Conservation (phyloP, 495 filamentous ascomycete species). For the Xeromyces bisporus region DNA sequence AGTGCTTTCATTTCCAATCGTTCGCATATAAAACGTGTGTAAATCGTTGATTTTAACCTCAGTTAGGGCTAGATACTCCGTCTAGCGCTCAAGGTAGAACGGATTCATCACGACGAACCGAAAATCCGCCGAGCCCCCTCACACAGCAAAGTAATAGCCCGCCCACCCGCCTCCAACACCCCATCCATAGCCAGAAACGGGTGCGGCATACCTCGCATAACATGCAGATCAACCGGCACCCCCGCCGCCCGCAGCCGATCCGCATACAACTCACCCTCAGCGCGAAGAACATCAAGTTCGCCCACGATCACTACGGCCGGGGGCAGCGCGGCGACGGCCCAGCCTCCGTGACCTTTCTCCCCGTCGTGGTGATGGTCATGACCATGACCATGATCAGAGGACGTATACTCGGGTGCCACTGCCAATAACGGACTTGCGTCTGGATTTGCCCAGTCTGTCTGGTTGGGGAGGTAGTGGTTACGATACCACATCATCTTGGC, state of each 20-base stretch:
- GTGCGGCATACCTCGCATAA: slow-evolving; percentile 45
- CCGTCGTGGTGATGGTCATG: slow-evolving; percentile 32
- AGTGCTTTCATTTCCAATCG: no score
- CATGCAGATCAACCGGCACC: slow-evolving; percentile 35
- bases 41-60: no score
- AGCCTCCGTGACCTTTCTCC: no score
- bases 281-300: slow-evolving; percentile 37
- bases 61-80: no score
- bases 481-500: slow-evolving; percentile 44
- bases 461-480: slow-evolving; percentile 35
- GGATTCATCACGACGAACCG: no score
- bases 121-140: slow-evolving; percentile 32
- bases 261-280: slow-evolving; percentile 34
- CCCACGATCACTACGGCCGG: slow-evolving; percentile 37
- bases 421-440: slow-evolving; percentile 39
- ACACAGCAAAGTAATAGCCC: slow-evolving; percentile 38
- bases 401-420: no score
- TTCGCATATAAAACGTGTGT: no score
- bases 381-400: no score
- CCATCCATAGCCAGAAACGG: slow-evolving; percentile 47
- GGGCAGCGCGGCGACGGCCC: no score
- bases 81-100: no score
- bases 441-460: slow-evolving; percentile 26
- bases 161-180: slow-evolving; percentile 32
- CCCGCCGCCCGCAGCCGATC: slow-evolving; percentile 32